Conservation (phyloP, 163 green algal species). For the Scenedesmus sp. region DNA sequence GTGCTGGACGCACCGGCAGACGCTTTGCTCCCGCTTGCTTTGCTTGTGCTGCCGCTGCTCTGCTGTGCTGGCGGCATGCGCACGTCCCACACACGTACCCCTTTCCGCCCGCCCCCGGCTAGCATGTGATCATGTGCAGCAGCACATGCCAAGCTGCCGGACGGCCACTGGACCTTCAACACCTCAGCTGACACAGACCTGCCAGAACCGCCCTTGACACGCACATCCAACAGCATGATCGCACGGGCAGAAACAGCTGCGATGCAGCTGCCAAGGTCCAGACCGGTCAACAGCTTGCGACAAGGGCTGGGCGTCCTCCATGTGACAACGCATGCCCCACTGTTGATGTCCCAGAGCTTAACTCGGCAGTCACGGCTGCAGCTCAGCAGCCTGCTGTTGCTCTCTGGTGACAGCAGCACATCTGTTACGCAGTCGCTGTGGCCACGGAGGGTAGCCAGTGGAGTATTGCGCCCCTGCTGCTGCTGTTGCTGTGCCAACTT, state of each 20-base stretch:
- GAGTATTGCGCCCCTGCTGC: slow-evolving; percentile 31
- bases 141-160: background rate
- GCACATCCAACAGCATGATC: background rate
- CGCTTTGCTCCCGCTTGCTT: background rate
- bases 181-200: background rate
- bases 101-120: slow-evolving; percentile 4
- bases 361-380: slow-evolving; percentile 34
- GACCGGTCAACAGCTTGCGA: background rate
- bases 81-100: slow-evolving; percentile 14
- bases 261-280: background rate
- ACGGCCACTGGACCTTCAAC: slow-evolving; percentile 5
- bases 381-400: slow-evolving; percentile 2
- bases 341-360: slow-evolving; percentile 18
- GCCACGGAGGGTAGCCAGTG: slow-evolving; percentile 27
- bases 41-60: background rate
- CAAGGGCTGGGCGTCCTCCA: slow-evolving; percentile 20
- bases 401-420: background rate
- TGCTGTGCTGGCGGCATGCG: background rate
- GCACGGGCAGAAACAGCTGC: background rate
- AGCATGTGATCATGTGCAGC: background rate
- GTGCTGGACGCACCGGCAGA: background rate
- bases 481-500: background rate
- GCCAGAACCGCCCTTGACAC: background rate
- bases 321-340: background rate
- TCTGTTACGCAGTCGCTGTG: slow-evolving; percentile 30